Evolutionary conservation across 202 grass and related monocot genomes (phyloP), one percentile per base, ranked within the genome.

Genomic region (Setaria italica): DNA sequence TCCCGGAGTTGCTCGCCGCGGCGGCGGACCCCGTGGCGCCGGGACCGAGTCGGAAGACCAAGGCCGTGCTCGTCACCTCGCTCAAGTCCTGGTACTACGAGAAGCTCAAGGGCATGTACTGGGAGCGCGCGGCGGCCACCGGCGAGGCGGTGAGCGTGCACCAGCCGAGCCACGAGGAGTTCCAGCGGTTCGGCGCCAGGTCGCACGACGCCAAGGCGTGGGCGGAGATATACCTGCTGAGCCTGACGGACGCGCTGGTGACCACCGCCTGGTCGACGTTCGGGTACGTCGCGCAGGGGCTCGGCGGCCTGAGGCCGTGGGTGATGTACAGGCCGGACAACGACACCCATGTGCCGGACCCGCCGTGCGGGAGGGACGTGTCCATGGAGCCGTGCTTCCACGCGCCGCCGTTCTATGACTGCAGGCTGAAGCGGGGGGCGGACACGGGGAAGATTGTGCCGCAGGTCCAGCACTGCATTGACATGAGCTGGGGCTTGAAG

Each of bases 81-180:
- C 58, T 97, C 4, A 80, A 90, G 53, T 85, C 85, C 1, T 86
- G 76, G 14, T 94, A 92, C 81, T 88, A 65, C 57, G 92, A 94
- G 71, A 70, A 63, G 45, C 62, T 94, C 35, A 94, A 83, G 55
- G 56, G 64, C 84, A 88, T 90, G 82, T 97, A 87, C 88, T 94
- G 89, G 82, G 90, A 88, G 85, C 73, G 41, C 29, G 57, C 86
- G 11, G 71, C 95, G 34, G 70, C 56, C 4, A 87, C 64, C 11
- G 91, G 95, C 12, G 95, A 95, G 74, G 84, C 89, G 2, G 83
- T 98, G 33, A 62, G 84, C 45, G 89, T 94, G 65, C 83, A 93
- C 43, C 94, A 94, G 86, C 91, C 91, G 5, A 97, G 91, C 86
- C 94, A 97, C 80, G 94, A 97, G 86, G 82, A 80, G 71, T 70